phyloP scores from a whole-genome alignment of 352 stramenopile species.

The Globisporangium ultimum region DNA sequence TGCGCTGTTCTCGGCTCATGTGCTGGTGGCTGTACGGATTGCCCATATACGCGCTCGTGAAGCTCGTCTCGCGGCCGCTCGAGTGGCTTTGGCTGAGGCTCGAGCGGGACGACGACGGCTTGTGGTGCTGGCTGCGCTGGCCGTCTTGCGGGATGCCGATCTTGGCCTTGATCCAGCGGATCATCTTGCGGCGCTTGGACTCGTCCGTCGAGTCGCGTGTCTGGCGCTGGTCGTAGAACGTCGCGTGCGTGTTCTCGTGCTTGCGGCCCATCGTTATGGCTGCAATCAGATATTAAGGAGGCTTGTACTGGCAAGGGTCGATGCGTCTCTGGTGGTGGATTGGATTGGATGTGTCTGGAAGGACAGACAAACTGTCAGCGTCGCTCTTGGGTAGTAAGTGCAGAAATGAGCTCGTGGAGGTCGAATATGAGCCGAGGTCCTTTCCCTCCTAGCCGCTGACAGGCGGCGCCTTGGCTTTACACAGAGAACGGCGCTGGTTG shows the following conservation, averaged over 20 bases:
- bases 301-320: too few relatives aligned
- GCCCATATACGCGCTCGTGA: conserved; percentile 2
- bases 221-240: conserved; percentile 38
- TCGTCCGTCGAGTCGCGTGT: conserved; percentile 35
- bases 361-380: too few relatives aligned
- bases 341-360: too few relatives aligned
- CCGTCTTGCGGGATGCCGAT: conserved; percentile 26
- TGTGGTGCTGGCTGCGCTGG: conserved; percentile 17
- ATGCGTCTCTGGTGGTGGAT: too few relatives aligned
- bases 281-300: too few relatives aligned
- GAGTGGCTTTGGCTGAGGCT: conserved; percentile 3
- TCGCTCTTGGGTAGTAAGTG: too few relatives aligned
- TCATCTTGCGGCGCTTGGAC: conserved; percentile 51
- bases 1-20: conserved; percentile 10
- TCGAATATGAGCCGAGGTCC: too few relatives aligned
- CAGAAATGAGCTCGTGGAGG: too few relatives aligned
- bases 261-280: conserved; percentile 11
- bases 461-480: too few relatives aligned
- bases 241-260: conserved; percentile 1
- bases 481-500: too few relatives aligned
- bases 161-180: conserved; percentile 59
- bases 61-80: neutral
- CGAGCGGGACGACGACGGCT: neutral
- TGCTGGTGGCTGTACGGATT: conserved; percentile 9
- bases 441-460: too few relatives aligned